A percentile compares a stretch with the other conserved stretches of the same genome.
These are phyloP conservation scores for Epichloe hybrida DNA, from an alignment of 2,329 filamentous ascomycete genomes.

Conservation along the genomic window DNA sequence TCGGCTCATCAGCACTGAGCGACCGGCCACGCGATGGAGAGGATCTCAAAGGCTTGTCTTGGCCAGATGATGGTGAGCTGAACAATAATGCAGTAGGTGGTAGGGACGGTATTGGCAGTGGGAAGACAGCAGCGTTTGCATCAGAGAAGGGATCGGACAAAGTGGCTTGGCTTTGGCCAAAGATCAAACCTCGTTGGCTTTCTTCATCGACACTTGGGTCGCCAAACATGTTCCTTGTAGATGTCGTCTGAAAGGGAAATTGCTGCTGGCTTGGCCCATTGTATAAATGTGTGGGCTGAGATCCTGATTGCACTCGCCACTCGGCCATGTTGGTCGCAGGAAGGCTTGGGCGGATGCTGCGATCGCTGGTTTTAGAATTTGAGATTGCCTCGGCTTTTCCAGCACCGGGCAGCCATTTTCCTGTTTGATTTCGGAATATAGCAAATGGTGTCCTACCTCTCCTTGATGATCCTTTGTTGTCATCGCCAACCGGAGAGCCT, in stretches of 20 bases:
- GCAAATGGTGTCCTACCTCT: slow-evolving; percentile 9
- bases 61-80: not conserved
- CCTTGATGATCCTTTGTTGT: slow-evolving; percentile 8
- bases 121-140: slow-evolving; percentile 26
- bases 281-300: not conserved
- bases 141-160: slow-evolving; percentile 34
- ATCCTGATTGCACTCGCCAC: not conserved
- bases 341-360: not conserved
- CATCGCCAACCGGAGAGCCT: slow-evolving; percentile 14
- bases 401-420: slow-evolving; percentile 13
- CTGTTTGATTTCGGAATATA: not conserved
- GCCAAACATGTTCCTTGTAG: not conserved
- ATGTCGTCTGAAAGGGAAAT: not conserved
- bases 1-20: slow-evolving; percentile 16
- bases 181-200: not conserved
- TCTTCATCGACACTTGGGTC: not conserved
- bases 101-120: not conserved
- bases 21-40: slow-evolving; percentile 36
- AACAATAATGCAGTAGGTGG: slow-evolving; percentile 1
- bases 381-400: slow-evolving; percentile 10
- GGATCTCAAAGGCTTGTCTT: slow-evolving; percentile 22
- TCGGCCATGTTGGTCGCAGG: not conserved
- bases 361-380: not conserved
- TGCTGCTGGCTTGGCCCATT: not conserved
- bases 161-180: not conserved